Conservation (phyloP, 148 eudicot genomes). For the Linanthus parryae region DNA sequence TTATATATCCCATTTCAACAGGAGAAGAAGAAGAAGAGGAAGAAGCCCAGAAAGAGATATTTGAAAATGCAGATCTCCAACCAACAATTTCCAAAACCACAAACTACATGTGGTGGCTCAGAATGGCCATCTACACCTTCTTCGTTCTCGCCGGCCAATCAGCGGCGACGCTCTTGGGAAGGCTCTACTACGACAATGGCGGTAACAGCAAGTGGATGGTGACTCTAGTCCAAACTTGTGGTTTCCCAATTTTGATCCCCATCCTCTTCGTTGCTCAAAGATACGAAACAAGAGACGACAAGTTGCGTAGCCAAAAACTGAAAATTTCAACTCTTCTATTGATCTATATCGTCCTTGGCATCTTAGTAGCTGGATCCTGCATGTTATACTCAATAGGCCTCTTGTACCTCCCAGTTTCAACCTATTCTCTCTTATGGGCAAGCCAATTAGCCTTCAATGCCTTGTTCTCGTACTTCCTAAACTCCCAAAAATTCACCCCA, state of each 20-base stretch:
- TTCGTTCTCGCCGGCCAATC: slow-evolving; percentile 34
- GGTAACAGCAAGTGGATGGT: slow-evolving; percentile 40
- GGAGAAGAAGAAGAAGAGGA: too few relatives aligned
- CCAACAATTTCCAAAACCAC: neutral
- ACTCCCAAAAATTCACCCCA: slow-evolving; percentile 56
- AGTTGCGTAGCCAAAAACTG: slow-evolving; percentile 2
- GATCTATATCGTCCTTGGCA: slow-evolving; percentile 27
- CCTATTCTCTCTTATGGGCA: slow-evolving; percentile 51
- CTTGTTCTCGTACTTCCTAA: slow-evolving; percentile 45
- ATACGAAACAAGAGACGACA: neutral
- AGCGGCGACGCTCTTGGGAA: slow-evolving; percentile 31
- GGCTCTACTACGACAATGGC: slow-evolving; percentile 40
- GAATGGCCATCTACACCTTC: slow-evolving; percentile 21
- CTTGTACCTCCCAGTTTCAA: slow-evolving; percentile 49
- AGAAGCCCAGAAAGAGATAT: neutral
- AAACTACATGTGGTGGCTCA: slow-evolving; percentile 26
- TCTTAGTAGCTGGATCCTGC: slow-evolving; percentile 30
- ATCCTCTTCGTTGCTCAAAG: slow-evolving; percentile 15
- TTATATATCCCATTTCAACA: neutral
- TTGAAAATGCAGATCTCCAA: slow-evolving; percentile 7
- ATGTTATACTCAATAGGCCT: slow-evolving; percentile 54
- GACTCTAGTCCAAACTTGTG: slow-evolving; percentile 23
- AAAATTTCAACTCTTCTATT: slow-evolving; percentile 10
- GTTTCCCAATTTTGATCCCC: slow-evolving; percentile 44
- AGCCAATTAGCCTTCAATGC: slow-evolving; percentile 59